A percentile compares a stretch with the other conserved stretches of the same genome.
Conservation (phyloP, 495 filamentous ascomycete species). For the Cercophora newfieldiana region DNA sequence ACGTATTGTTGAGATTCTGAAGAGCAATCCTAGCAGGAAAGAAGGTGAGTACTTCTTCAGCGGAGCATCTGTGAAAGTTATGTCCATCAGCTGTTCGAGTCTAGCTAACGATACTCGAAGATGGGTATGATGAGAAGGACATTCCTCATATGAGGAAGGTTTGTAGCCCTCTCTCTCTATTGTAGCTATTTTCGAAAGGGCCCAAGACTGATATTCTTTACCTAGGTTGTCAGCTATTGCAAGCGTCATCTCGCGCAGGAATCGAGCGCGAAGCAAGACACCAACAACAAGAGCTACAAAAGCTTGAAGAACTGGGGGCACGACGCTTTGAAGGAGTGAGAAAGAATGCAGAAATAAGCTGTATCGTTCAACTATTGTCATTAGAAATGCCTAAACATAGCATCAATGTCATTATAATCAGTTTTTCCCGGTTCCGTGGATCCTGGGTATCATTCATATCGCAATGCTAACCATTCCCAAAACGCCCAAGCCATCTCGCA, state of each 20-base stretch:
- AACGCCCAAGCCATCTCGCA: not conserved
- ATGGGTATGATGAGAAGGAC: slow-evolving; percentile 55
- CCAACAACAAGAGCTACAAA: slow-evolving; percentile 28
- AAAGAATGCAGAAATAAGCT: no score
- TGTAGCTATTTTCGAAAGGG: not conserved
- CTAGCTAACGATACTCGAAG: not conserved
- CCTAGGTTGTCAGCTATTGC: slow-evolving; percentile 39
- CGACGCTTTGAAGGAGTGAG: slow-evolving; percentile 54
- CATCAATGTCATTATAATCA: not conserved
- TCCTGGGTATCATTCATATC: slow-evolving; percentile 2
- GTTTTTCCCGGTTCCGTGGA: not conserved
- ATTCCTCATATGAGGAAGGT: slow-evolving; percentile 67
- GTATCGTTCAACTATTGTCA: no score
- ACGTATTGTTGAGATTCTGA: slow-evolving; percentile 64
- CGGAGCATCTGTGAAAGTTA: no score
- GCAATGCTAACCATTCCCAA: not conserved
- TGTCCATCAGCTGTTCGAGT: not conserved
- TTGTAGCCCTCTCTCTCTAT: not conserved
- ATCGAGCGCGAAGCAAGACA: slow-evolving; percentile 56
- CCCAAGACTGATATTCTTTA: not conserved
- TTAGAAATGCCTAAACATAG: not conserved
- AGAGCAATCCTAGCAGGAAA: slow-evolving; percentile 59
- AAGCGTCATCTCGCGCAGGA: slow-evolving; percentile 70
- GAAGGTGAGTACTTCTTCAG: slow-evolving; percentile 37
- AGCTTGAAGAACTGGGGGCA: slow-evolving; percentile 72